Percentiles rank a stretch among this genome's conserved stretches.
Conservation (phyloP, 2,329 filamentous ascomycete species). For the Colletotrichum sp. region DNA sequence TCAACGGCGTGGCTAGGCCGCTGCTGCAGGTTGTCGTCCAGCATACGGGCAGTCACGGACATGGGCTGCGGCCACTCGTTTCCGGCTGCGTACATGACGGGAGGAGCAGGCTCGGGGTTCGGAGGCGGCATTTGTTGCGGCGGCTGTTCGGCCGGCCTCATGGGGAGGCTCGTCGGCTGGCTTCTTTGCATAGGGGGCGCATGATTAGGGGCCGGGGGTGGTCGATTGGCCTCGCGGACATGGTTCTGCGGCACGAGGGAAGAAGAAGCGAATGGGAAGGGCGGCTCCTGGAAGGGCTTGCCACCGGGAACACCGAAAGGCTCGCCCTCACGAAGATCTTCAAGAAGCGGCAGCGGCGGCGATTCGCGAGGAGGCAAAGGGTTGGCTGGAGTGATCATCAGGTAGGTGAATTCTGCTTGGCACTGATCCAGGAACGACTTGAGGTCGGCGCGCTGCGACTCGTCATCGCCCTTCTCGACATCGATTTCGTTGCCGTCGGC, state of each 20-base stretch:
- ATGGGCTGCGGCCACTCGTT: slow-evolving; percentile 36
- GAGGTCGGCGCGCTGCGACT: slow-evolving; percentile 56
- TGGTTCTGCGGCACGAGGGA: slow-evolving; percentile 54
- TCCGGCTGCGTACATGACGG: slow-evolving; percentile 41
- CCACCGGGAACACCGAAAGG: slow-evolving; percentile 48
- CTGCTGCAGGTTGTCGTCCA: slow-evolving; percentile 36
- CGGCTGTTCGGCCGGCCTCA: slow-evolving; percentile 44
- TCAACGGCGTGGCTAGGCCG: slow-evolving; percentile 45
- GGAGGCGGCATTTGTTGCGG: slow-evolving; percentile 59
- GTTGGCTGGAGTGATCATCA: slow-evolving; percentile 72
- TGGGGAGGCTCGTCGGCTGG: slow-evolving; percentile 34
- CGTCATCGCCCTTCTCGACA: slow-evolving; percentile 50
- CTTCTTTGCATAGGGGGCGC: slow-evolving; percentile 58
- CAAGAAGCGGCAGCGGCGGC: slow-evolving; percentile 61
- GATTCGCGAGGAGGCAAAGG: slow-evolving; percentile 69
- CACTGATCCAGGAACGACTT: slow-evolving; percentile 69
- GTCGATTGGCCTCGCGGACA: slow-evolving; percentile 58
- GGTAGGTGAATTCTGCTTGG: slow-evolving; percentile 69
- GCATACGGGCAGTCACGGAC: slow-evolving; percentile 27
- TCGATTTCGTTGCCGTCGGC: slow-evolving; percentile 53
- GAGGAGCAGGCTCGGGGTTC: slow-evolving; percentile 50
- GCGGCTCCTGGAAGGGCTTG: slow-evolving; percentile 38
- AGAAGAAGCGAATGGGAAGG: slow-evolving; percentile 29
- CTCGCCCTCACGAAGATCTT: slow-evolving; percentile 63
- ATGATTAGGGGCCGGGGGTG: slow-evolving; percentile 62